Conservation (phyloP, 805 yeast species). For the Starmerella powellii region DNA sequence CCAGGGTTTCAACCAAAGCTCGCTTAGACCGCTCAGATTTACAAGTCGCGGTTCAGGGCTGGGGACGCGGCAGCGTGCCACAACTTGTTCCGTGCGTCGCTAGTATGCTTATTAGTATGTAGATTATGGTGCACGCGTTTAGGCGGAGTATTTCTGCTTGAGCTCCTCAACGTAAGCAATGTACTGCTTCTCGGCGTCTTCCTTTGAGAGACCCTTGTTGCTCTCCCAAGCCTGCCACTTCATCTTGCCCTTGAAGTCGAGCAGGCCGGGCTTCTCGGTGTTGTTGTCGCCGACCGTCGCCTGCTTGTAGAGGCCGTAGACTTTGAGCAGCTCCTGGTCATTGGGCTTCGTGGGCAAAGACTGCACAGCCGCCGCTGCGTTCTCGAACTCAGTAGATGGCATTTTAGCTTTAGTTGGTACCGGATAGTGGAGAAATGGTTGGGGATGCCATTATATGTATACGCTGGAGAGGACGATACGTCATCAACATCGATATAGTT, state of each 20-base stretch:
- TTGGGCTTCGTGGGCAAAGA: conserved; percentile 62
- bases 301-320: conserved; percentile 92
- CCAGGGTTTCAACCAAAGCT: no score
- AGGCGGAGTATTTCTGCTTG: conserved; percentile 13
- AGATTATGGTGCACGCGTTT: no score
- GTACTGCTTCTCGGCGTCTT: conserved; percentile 74
- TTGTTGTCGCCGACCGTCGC: conserved; percentile 92
- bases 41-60: no score
- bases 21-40: no score
- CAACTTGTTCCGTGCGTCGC: no score
- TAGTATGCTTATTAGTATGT: no score
- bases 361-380: conserved; percentile 64
- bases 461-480: background rate
- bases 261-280: conserved; percentile 78
- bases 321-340: conserved; percentile 73
- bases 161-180: conserved; percentile 29
- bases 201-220: conserved; percentile 68
- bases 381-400: conserved; percentile 32
- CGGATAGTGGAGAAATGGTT: background rate
- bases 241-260: conserved; percentile 89
- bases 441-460: no score
- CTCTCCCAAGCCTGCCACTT: conserved; percentile 97
- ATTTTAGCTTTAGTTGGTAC: conserved; percentile 22
- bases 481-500: background rate
- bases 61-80: no score